phyloP scores from a whole-genome alignment of 1,284 basidiomycete species.

The Pseudozyma sp. region DNA sequence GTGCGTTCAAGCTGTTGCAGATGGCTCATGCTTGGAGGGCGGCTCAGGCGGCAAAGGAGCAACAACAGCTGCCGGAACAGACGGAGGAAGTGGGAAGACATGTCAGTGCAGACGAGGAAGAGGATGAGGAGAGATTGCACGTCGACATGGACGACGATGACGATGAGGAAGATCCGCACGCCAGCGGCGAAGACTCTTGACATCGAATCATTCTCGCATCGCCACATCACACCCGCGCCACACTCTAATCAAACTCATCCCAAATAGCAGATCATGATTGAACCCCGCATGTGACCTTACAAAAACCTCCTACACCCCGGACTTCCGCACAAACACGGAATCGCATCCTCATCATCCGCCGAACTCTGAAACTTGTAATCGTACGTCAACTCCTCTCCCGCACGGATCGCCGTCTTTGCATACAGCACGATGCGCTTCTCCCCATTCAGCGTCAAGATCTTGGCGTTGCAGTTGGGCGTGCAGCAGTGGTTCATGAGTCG shows the following conservation, averaged over 20 bases:
- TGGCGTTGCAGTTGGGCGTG: slow-evolving; percentile 95
- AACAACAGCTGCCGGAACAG: slow-evolving; percentile 4
- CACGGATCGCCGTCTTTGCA: slow-evolving; percentile 90
- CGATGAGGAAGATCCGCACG: not conserved
- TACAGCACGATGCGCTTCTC: slow-evolving; percentile 99
- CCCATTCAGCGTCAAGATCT: slow-evolving; percentile 97
- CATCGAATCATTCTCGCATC: no score
- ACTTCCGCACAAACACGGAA: slow-evolving; percentile 70
- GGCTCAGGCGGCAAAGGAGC: slow-evolving; percentile 42
- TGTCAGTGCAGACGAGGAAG: not conserved
- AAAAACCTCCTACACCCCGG: slow-evolving; percentile 66
- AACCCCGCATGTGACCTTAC: slow-evolving; percentile 13
- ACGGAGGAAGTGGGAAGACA: not conserved
- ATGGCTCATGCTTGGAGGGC: slow-evolving; percentile 64
- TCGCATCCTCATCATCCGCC: slow-evolving; percentile 67
- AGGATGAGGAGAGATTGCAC: slow-evolving; percentile 7
- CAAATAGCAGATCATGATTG: no score
- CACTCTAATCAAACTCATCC: no score
- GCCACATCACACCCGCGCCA: no score
- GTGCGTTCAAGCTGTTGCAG: slow-evolving; percentile 63
- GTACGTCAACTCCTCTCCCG: slow-evolving; percentile 72
- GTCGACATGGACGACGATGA: slow-evolving; percentile 13
- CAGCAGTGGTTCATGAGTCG: slow-evolving; percentile 79
- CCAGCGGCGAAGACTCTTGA: not conserved
- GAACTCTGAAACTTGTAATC: slow-evolving; percentile 69